A percentile compares a stretch with the other conserved stretches of the same genome.
Evolutionary conservation across 208 protist genomes (phyloP).

Genomic region (Vickermania spadyakhi): DNA sequence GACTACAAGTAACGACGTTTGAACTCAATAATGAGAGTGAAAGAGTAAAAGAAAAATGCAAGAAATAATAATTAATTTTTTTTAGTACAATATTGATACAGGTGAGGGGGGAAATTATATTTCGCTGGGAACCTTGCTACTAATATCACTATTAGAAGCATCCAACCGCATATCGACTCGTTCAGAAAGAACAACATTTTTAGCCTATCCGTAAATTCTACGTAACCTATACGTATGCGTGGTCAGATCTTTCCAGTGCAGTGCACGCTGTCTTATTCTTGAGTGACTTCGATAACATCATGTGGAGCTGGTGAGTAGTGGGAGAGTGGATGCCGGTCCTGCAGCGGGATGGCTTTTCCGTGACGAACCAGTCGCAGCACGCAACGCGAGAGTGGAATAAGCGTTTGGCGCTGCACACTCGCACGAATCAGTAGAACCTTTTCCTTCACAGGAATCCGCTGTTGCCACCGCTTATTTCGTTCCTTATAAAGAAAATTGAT

Average conservation of each 20-base stretch:
- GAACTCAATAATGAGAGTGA: too few species aligned
- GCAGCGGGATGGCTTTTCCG: conserved; percentile 14
- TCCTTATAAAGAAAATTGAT: conserved; percentile 44
- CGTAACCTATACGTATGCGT: background rate
- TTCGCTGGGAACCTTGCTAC: too few species aligned
- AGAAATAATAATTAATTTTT: too few species aligned
- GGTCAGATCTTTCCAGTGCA: background rate
- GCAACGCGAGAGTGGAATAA: conserved; percentile 80
- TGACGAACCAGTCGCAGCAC: conserved; percentile 15
- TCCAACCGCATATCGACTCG: conserved; percentile 3
- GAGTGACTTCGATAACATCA: conserved; percentile 57
- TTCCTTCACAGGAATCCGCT: conserved; percentile 41
- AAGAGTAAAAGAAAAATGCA: too few species aligned
- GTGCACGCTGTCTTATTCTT: conserved; percentile 45
- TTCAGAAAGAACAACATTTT: background rate
- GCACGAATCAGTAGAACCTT: conserved; percentile 72
- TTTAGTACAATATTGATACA: too few species aligned
- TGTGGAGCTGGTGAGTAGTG: conserved; percentile 67
- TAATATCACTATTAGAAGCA: too few species aligned
- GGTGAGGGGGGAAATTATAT: too few species aligned
- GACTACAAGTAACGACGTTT: too few species aligned
- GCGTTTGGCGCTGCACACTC: conserved; percentile 61
- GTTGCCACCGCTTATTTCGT: conserved; percentile 57
- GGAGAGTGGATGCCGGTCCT: conserved; percentile 59
- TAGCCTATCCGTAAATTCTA: background rate